These are phyloP conservation scores for Chrysoporthe deuterocubensis DNA, from an alignment of 2,329 filamentous ascomycete genomes.

Conservation along the genomic window DNA sequence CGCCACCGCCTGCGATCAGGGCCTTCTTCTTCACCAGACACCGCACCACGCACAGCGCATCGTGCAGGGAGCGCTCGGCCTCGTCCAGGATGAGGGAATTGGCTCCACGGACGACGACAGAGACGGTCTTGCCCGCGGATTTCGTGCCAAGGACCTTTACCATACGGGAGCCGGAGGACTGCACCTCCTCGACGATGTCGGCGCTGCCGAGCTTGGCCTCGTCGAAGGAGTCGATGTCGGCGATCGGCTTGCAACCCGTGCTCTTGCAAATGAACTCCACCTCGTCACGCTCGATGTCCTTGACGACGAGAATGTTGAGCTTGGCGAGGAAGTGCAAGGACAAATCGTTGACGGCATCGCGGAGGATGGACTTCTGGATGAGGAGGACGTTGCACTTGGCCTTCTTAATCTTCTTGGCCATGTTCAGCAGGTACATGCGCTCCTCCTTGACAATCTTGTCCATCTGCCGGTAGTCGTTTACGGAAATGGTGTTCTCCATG, in stretches of 20 bases:
- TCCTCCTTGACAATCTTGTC: slow-evolving; percentile 99
- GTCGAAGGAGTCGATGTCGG: slow-evolving; percentile 96
- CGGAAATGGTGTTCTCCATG: slow-evolving; percentile 99
- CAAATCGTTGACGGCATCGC: slow-evolving; percentile 96
- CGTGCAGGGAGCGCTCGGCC: slow-evolving; percentile 94
- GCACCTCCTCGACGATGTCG: slow-evolving; percentile 90
- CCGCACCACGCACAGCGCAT: slow-evolving; percentile 95
- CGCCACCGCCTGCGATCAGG: slow-evolving; percentile 95
- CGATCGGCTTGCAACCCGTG: slow-evolving; percentile 97
- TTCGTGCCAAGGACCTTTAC: slow-evolving; percentile 95
- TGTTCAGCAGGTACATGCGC: slow-evolving; percentile 94
- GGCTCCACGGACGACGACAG: slow-evolving; percentile 90
- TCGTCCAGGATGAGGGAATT: slow-evolving; percentile 95
- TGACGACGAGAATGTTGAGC: slow-evolving; percentile 92
- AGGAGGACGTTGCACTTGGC: slow-evolving; percentile 98
- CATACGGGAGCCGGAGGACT: slow-evolving; percentile 85
- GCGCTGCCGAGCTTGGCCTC: slow-evolving; percentile 97
- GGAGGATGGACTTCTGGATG: slow-evolving; percentile 97
- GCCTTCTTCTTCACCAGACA: slow-evolving; percentile 99
- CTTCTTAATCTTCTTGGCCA: slow-evolving; percentile 99
- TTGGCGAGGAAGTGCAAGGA: slow-evolving; percentile 97
- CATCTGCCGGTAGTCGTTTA: slow-evolving; percentile 99
- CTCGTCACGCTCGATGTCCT: slow-evolving; percentile 98
- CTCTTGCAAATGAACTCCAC: slow-evolving; percentile 99
- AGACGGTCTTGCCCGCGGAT: slow-evolving; percentile 83